phyloP scores from a whole-genome alignment of 2,329 filamentous ascomycete species.

The Apiospora saccharicola region DNA sequence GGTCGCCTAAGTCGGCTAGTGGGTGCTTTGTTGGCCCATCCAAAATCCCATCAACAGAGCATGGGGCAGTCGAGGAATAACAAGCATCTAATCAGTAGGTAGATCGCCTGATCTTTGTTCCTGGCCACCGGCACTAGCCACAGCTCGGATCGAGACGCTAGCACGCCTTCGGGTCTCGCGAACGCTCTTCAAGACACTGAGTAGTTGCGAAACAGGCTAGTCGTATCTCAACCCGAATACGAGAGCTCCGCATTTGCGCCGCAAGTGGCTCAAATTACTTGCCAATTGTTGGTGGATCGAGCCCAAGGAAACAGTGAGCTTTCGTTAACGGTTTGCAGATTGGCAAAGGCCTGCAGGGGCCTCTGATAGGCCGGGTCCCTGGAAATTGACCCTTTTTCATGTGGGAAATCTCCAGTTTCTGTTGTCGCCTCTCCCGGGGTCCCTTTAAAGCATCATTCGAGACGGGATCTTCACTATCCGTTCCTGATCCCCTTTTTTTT shows the following conservation, averaged over 20 bases:
- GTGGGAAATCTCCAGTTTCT: conserved; percentile 20
- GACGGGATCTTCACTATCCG: conserved; percentile 19
- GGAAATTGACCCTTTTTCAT: conserved; percentile 21
- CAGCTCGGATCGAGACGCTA: background rate
- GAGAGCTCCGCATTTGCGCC: conserved; percentile 14
- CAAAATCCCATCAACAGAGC: background rate
- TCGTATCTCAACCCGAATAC: conserved; percentile 13
- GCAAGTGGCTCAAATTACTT: conserved; percentile 14
- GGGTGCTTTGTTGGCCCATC: background rate
- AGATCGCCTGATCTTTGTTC: conserved; percentile 18
- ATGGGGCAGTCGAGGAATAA: background rate
- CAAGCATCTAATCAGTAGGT: conserved; percentile 10
- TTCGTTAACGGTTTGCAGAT: conserved; percentile 14
- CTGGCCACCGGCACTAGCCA: conserved; percentile 6
- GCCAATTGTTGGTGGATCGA: conserved; percentile 19
- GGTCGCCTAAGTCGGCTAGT: background rate
- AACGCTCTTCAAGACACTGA: background rate
- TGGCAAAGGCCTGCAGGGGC: background rate
- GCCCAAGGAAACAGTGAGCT: conserved; percentile 13
- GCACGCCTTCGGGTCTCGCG: background rate
- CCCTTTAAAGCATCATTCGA: conserved; percentile 23
- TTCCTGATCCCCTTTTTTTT: background rate
- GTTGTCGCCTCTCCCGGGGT: conserved; percentile 15
- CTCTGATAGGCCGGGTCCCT: conserved; percentile 15
- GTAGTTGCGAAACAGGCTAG: background rate